A percentile compares a stretch with the other conserved stretches of the same genome.
Evolutionary conservation across 441 rosid species (phyloP).

Genomic region (Erysimum cheiri): DNA sequence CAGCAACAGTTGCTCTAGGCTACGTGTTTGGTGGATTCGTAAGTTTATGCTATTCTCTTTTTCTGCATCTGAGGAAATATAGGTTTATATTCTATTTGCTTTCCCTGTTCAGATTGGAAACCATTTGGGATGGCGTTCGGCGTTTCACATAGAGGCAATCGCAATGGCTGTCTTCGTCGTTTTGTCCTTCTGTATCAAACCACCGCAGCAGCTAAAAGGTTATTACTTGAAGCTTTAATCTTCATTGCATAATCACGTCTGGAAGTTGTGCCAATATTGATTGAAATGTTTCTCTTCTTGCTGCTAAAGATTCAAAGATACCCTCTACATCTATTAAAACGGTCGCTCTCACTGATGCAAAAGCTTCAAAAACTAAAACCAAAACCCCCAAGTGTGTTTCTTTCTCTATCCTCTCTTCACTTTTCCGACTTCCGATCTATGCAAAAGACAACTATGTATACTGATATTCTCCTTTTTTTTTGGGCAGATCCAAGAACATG

Average conservation of each 20-base stretch:
- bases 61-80: background rate
- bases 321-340: constrained; percentile 47
- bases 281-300: constrained; percentile 6
- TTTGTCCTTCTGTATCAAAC: constrained; percentile 77
- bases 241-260: constrained; percentile 10
- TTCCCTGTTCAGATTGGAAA: constrained; percentile 65
- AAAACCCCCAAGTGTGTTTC: constrained; percentile 55
- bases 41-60: background rate
- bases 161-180: constrained; percentile 83
- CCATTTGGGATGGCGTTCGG: constrained; percentile 77
- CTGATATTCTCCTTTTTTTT: constrained; percentile 6
- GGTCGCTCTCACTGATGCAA: constrained; percentile 45
- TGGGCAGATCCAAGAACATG: constrained; percentile 46
- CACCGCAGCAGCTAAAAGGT: constrained; percentile 92
- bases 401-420: constrained; percentile 14
- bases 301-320: constrained; percentile 48
- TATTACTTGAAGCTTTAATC: constrained; percentile 6
- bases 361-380: constrained; percentile 38
- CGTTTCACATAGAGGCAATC: constrained; percentile 89
- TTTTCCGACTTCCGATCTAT: background rate
- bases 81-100: constrained; percentile 20
- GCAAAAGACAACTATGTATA: background rate
- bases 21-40: no score
- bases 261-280: background rate
- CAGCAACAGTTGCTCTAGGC: no score